phyloP scores from a whole-genome alignment of 2,329 filamentous ascomycete genomes.

The Claviceps citrina region DNA sequence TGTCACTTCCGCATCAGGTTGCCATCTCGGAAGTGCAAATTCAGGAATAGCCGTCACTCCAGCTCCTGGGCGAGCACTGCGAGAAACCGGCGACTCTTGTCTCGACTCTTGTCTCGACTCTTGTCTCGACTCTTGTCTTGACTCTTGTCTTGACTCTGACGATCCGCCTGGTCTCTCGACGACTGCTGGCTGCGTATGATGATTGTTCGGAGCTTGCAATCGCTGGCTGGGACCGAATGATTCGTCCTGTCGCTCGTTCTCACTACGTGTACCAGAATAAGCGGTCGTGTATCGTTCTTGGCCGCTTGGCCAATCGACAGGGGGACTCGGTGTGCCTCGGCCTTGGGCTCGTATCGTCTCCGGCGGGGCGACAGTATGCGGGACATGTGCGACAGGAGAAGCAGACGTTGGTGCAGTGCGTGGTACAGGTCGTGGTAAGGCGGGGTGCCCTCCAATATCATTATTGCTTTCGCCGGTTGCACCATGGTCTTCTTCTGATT shows the following conservation, averaged over 20 bases:
- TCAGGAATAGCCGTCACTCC: conserved; percentile 15
- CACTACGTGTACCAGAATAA: neutral
- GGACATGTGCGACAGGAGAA: neutral
- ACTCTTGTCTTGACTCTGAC: too few species aligned
- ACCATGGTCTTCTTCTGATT: neutral
- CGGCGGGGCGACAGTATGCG: neutral
- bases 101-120: too few species aligned
- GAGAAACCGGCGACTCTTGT: neutral
- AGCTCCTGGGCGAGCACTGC: neutral
- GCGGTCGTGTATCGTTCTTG: neutral
- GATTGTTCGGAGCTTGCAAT: neutral
- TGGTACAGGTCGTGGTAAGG: neutral
- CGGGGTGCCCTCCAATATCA: neutral
- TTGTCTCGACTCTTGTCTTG: too few species aligned
- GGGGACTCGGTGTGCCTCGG: neutral
- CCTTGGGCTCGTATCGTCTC: neutral
- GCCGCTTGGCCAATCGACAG: neutral
- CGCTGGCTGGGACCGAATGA: neutral
- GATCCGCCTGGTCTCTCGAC: neutral
- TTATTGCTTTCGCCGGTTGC: neutral
- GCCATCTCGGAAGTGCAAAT: conserved; percentile 61
- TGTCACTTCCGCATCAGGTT: conserved; percentile 70
- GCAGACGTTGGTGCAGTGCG: neutral
- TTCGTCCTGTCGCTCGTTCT: neutral
- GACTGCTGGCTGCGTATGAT: neutral